Conservation (phyloP, 2,329 filamentous ascomycete genomes). For the Acrodontium crateriforme region DNA sequence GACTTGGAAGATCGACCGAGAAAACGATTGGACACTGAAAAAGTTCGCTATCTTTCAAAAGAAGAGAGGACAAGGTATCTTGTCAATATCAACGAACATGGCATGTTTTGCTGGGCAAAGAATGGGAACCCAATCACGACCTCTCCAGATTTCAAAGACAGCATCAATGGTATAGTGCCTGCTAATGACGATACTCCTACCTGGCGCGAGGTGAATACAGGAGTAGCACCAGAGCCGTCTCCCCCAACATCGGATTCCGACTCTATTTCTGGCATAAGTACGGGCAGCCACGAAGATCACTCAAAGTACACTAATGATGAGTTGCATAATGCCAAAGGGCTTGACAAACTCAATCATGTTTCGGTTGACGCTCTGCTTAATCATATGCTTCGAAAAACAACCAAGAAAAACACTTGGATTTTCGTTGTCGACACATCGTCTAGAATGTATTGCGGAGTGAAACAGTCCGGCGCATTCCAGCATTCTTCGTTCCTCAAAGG, state of each 20-base stretch:
- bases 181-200: constrained; percentile 30
- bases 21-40: constrained; percentile 60
- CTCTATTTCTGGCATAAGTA: constrained; percentile 26
- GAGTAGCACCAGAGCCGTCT: constrained; percentile 14
- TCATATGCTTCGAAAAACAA: constrained; percentile 61
- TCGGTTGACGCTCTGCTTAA: constrained; percentile 63
- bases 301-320: constrained; percentile 53
- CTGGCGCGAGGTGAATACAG: constrained; percentile 24
- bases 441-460: constrained; percentile 79
- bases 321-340: constrained; percentile 46
- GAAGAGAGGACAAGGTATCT: constrained; percentile 74
- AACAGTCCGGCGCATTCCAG: constrained; percentile 76
- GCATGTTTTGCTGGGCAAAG: constrained; percentile 75
- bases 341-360: constrained; percentile 50
- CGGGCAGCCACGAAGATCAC: constrained; percentile 45
- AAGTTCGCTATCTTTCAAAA: constrained; percentile 68
- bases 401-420: constrained; percentile 84
- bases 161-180: constrained; percentile 48
- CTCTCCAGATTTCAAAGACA: constrained; percentile 61
- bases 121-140: constrained; percentile 68
- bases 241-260: constrained; percentile 10
- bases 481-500: constrained; percentile 84
- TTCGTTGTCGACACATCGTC: constrained; percentile 81
- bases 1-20: constrained; percentile 61
- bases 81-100: constrained; percentile 59